A percentile compares a stretch with the other conserved stretches of the same genome.
phyloP scores from a whole-genome alignment of 2,329 filamentous ascomycete genomes.

The Pseudogymnoascus sp. region DNA sequence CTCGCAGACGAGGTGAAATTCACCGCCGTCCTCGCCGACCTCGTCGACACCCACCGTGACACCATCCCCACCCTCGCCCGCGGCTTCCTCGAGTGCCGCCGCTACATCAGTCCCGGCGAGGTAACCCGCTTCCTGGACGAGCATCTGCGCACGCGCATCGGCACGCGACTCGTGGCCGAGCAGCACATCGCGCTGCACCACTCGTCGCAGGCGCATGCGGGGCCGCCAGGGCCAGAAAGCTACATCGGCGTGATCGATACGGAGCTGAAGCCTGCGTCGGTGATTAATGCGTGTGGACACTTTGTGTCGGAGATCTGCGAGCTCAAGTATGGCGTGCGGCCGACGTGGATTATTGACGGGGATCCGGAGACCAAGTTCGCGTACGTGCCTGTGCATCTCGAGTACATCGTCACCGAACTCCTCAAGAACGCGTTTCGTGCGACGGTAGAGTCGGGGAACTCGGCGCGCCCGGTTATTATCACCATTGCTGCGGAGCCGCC shows the following conservation, averaged over 20 bases:
- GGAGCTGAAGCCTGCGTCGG: slow-evolving; percentile 68
- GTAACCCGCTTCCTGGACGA: slow-evolving; percentile 92
- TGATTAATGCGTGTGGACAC: slow-evolving; percentile 75
- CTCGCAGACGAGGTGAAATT: slow-evolving; percentile 85
- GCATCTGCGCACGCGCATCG: slow-evolving; percentile 87
- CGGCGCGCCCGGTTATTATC: slow-evolving; percentile 75
- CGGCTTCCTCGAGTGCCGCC: slow-evolving; percentile 86
- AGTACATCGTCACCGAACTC: slow-evolving; percentile 94
- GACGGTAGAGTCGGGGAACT: slow-evolving; percentile 75
- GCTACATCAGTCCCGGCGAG: slow-evolving; percentile 74
- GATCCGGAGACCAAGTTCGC: slow-evolving; percentile 83
- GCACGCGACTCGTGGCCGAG: slow-evolving; percentile 87
- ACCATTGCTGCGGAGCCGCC: slow-evolving; percentile 67
- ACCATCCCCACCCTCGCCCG: slow-evolving; percentile 89
- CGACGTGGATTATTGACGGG: slow-evolving; percentile 72
- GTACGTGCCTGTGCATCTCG: slow-evolving; percentile 89
- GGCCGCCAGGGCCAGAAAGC: slow-evolving; percentile 47
- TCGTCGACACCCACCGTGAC: slow-evolving; percentile 91
- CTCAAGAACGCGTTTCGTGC: slow-evolving; percentile 96
- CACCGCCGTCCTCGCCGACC: slow-evolving; percentile 83
- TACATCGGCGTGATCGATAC: slow-evolving; percentile 97
- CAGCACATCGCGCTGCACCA: slow-evolving; percentile 91
- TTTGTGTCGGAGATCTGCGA: slow-evolving; percentile 96
- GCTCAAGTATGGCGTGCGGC: slow-evolving; percentile 85
- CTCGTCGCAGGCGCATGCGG: slow-evolving; percentile 60